phyloP scores from a whole-genome alignment of 768 basidiomycete genomes.

The Paxillus involutus region DNA sequence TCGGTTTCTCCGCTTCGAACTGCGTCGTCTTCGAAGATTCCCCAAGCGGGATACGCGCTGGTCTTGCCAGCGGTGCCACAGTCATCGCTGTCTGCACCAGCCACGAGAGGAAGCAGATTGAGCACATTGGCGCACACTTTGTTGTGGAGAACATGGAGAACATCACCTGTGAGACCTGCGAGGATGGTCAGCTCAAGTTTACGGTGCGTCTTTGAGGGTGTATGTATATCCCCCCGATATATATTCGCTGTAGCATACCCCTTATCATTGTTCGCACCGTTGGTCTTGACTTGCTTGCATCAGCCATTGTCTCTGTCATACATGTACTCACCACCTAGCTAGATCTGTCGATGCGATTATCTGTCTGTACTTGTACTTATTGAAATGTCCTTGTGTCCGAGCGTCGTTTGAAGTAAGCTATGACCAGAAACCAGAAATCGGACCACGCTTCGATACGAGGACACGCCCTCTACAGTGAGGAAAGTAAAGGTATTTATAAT shows the following conservation, averaged over 20 bases:
- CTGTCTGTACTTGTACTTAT: too few relatives aligned
- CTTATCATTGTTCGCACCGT: not conserved
- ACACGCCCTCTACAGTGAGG: too few relatives aligned
- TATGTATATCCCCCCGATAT: too few relatives aligned
- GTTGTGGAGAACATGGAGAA: slow-evolving; percentile 56
- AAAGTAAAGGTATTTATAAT: too few relatives aligned
- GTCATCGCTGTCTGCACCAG: slow-evolving; percentile 77
- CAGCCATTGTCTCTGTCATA: too few relatives aligned
- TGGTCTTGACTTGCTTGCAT: not conserved
- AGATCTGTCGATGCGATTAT: too few relatives aligned
- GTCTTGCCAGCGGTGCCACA: slow-evolving; percentile 69
- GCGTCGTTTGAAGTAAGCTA: too few relatives aligned
- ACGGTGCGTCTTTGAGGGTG: slow-evolving; percentile 29
- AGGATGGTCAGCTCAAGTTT: slow-evolving; percentile 44
- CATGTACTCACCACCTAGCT: too few relatives aligned
- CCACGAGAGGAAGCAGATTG: slow-evolving; percentile 57
- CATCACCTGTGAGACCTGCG: slow-evolving; percentile 40
- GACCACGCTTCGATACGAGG: too few relatives aligned
- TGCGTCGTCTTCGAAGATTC: slow-evolving; percentile 82
- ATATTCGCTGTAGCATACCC: not conserved
- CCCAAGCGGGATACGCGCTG: slow-evolving; percentile 62
- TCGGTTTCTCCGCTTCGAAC: slow-evolving; percentile 54
- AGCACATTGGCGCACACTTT: slow-evolving; percentile 56
- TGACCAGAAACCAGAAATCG: too few relatives aligned
- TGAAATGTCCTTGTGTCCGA: too few relatives aligned